Evolutionary conservation across 2,329 filamentous ascomycete species (phyloP).

Genomic region (Calcarisporium arbuscula): DNA sequence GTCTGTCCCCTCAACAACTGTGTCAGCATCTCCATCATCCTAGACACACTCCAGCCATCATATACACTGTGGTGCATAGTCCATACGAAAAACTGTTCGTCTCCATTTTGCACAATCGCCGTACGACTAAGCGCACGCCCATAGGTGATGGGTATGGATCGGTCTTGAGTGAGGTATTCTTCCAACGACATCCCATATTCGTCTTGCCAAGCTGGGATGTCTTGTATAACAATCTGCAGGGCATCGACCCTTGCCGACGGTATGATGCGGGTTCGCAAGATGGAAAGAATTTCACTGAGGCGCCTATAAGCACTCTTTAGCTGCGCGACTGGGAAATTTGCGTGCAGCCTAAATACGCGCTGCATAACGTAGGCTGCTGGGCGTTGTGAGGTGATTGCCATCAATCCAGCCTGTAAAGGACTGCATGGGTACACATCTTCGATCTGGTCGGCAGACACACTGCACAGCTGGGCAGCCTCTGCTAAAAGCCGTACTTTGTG

Average conservation of each 20-base stretch:
- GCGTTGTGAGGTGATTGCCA: conserved; percentile 2
- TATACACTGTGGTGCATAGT: conserved; percentile 7
- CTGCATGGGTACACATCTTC: conserved; percentile 3
- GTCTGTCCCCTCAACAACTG: background rate
- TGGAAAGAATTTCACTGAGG: background rate
- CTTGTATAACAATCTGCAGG: conserved; percentile 4
- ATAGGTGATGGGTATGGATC: conserved; percentile 1
- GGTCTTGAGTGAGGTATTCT: background rate
- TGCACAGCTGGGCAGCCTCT: conserved; percentile 3
- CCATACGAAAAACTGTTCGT: conserved; percentile 2
- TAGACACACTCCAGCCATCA: conserved; percentile 6
- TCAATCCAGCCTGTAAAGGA: conserved; percentile 3
- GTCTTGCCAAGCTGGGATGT: conserved; percentile 1
- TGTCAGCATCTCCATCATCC: conserved; percentile 5
- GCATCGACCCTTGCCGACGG: background rate
- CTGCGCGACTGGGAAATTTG: background rate
- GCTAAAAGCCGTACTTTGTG: background rate
- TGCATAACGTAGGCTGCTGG: conserved; percentile 3
- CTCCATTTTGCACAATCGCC: background rate
- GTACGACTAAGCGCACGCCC: conserved; percentile 2
- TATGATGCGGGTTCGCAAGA: conserved; percentile 8
- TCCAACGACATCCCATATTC: background rate
- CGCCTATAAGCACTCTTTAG: conserved; percentile 3
- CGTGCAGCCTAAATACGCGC: conserved; percentile 4
- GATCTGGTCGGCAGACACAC: conserved; percentile 3